phyloP scores from a whole-genome alignment of 2,329 filamentous ascomycete genomes.

The Tolypocladium tropicale region DNA sequence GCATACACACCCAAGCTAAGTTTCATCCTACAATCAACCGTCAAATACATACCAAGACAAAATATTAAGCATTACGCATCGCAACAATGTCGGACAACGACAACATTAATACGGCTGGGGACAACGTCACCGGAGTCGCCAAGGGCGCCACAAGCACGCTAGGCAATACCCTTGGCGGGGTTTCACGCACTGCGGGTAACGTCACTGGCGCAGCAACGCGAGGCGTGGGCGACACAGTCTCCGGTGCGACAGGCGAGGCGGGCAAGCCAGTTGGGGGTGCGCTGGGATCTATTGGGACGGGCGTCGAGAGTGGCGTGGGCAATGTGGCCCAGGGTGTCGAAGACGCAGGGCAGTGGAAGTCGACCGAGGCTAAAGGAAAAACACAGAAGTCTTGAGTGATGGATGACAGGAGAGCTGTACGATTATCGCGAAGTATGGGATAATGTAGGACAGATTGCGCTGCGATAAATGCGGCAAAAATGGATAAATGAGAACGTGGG shows the following conservation, averaged over 20 bases:
- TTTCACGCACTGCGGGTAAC: constrained; percentile 28
- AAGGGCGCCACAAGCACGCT: constrained; percentile 29
- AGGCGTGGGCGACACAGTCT: constrained; percentile 46
- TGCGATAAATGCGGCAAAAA: neutral
- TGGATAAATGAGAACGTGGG: neutral
- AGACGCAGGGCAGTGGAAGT: constrained; percentile 47
- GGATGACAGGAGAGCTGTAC: neutral
- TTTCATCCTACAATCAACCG: too few species aligned
- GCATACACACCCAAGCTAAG: too few species aligned
- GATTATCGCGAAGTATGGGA: neutral
- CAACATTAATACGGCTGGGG: constrained; percentile 11
- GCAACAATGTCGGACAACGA: constrained; percentile 1
- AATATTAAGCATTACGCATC: neutral
- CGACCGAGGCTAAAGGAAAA: neutral
- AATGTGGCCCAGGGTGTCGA: constrained; percentile 43
- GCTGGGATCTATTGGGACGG: constrained; percentile 39
- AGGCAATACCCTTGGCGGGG: constrained; percentile 30
- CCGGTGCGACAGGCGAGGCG: constrained; percentile 39
- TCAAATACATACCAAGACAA: neutral
- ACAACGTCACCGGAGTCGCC: constrained; percentile 21
- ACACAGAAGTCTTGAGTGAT: neutral
- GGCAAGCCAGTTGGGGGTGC: constrained; percentile 46
- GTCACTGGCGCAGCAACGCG: constrained; percentile 41
- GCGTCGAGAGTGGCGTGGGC: constrained; percentile 39
- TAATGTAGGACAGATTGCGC: neutral